phyloP scores from a whole-genome alignment of 208 protist genomes.

The Leptomonas pyrrhocoris region DNA sequence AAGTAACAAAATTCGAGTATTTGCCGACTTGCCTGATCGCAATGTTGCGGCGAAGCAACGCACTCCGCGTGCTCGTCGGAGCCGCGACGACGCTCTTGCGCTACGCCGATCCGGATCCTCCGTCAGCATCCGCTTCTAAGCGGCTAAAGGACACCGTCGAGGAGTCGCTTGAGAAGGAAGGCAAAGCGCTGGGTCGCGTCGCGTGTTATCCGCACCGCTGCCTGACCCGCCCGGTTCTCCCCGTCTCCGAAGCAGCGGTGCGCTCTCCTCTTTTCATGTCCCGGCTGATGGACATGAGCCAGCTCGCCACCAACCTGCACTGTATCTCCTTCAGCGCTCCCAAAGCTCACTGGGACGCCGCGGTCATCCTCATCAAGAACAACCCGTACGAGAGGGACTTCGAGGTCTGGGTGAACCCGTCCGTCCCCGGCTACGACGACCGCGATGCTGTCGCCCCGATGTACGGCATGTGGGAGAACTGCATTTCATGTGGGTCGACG shows the following conservation, averaged over 20 bases:
- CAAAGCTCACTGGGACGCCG: slow-evolving; percentile 88
- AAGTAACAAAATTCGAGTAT: too few relatives aligned
- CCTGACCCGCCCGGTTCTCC: slow-evolving; percentile 73
- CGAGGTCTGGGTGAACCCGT: slow-evolving; percentile 89
- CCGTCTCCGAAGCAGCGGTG: slow-evolving; percentile 39
- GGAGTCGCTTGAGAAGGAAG: slow-evolving; percentile 58
- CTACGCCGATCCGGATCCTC: not conserved
- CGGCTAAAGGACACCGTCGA: slow-evolving; percentile 63
- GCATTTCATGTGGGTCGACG: slow-evolving; percentile 76
- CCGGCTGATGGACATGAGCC: slow-evolving; percentile 52
- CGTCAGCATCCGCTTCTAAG: slow-evolving; percentile 2
- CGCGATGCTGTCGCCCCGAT: slow-evolving; percentile 75
- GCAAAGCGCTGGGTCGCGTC: slow-evolving; percentile 60
- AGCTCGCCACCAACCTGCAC: slow-evolving; percentile 65
- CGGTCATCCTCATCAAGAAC: slow-evolving; percentile 71
- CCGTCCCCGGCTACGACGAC: slow-evolving; percentile 79
- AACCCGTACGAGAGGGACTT: slow-evolving; percentile 70
- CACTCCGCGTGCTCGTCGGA: slow-evolving; percentile 15
- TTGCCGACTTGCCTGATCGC: too few relatives aligned
- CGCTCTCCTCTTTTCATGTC: slow-evolving; percentile 56
- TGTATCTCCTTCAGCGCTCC: slow-evolving; percentile 85
- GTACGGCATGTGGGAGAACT: slow-evolving; percentile 94
- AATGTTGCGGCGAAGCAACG: slow-evolving; percentile 11
- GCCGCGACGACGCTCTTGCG: slow-evolving; percentile 9
- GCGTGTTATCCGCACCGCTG: slow-evolving; percentile 81